Evolutionary conservation across 345 rosid genomes (phyloP), one percentile per base, ranked within the genome.

Genomic region (Pugionium dolabratum): DNA sequence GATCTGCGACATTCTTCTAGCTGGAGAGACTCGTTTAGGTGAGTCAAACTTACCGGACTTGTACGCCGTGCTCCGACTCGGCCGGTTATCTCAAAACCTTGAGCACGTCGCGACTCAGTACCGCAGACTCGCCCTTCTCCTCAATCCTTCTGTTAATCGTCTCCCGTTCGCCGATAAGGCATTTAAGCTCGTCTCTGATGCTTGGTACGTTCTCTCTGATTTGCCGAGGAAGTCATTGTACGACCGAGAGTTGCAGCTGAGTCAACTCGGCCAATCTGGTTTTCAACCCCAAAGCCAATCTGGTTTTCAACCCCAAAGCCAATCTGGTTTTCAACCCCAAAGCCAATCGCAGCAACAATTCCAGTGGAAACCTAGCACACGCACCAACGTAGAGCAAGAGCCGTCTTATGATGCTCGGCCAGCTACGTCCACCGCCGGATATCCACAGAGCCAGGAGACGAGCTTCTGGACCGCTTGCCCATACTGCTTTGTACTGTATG

Each of bases 381-480:
- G 18, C 18, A 18, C 18, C 18, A 18, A 18, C 18, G 18, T 18
- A 18, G 18, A 18, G 18, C 18, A 18, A 18, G 18, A 18, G 18
- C 18, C 18, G 18, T 18, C 18, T 4, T 28, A 47, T 0, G 32
- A 42, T 44, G 5, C 81, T 8, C 72, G 54, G 74, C 49, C 80
- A 4, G 59, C 18, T 18, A 18, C 18, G 18, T 18, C 18, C 18
- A 18, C 18, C 18, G 18, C 18, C 18, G 18, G 18, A 18, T 18
- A 18, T 18, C 18, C 18, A 18, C 18, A 18, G 18, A 18, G 18
- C 18, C 18, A 75, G 69, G 69, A 11, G 32, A 71, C 74, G 5
- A 81, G 84, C 71, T 90, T 94, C 81, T 88, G 97, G 99, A 94
- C 97, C 0, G 82, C 93, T 36, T 94, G 99, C 48, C 96, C 97